Base-by-base conservation (phyloP, 169 alveolate species). In the Plasmodium ovale region DNA sequence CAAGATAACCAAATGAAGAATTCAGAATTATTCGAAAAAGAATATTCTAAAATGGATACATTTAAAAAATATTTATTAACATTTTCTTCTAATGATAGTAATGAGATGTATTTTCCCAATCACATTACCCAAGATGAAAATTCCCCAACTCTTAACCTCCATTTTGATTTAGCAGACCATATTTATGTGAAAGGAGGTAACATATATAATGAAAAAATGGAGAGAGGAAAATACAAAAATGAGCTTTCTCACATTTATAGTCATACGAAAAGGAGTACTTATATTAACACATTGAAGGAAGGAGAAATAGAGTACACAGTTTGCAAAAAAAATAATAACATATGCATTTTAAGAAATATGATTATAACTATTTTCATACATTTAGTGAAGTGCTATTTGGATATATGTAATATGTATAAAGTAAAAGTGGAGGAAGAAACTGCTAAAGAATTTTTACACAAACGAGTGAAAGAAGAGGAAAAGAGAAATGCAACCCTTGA, bases 261-360 rank as follows among this genome's bases (percentile, higher is more conserved):
- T 9, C 9, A 7, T 14, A 54, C 62, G 14, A 73, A 56, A 27
- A 35, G 49, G 9, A 31, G 39, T 1, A 23, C 21, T 53, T 31
- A 9, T 10, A 27, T n/a, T 19, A 6, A 7, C 12, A 5, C 19
- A 0, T 59, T 39, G 21, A 10, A 71, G 3, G 69, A 12, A 29
- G 16, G 12, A 31, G 69, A 58, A 9, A 14, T 25, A 2, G 25
- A 59, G 10, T 10, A 16, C 14, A 16, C 5, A 6, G 3, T 27
- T 31, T 23, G 23, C 33, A 12, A 42, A 44, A 54, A 71, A 16
- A 39, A 37, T 37, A 65, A 62, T 39, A 59, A 73, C 4, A 58
- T 54, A 58, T 58, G 3, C 37, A 73, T n/a, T 44, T 47, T 73
- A 47, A 59, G 51, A 49, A 31, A 49, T n/a, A 37, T 73, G 51